Conservation (phyloP, 305 asterid genomes). For the Withania somnifera region DNA sequence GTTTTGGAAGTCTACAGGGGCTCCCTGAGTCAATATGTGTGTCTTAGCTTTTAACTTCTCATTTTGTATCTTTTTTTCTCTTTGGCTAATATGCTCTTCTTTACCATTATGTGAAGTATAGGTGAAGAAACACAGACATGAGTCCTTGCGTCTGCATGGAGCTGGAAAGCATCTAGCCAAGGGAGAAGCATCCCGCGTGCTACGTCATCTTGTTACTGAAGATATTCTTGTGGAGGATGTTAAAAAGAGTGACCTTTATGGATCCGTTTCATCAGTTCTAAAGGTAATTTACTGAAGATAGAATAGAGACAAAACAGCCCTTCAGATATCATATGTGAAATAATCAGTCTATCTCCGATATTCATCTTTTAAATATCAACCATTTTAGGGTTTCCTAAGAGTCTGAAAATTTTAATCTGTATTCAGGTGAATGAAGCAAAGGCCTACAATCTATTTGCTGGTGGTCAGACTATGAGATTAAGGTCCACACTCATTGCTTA, state of each 20-base stretch:
- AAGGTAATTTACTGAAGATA: slow-evolving; percentile 39
- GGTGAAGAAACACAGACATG: slow-evolving; percentile 94
- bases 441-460: slow-evolving; percentile 45
- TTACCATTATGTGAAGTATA: slow-evolving; percentile 20
- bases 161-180: slow-evolving; percentile 83
- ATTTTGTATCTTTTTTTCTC: slow-evolving; percentile 8
- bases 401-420: background rate
- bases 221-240: slow-evolving; percentile 82
- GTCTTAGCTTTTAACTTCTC: slow-evolving; percentile 22
- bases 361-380: background rate
- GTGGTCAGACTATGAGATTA: slow-evolving; percentile 51
- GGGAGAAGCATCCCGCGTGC: slow-evolving; percentile 86
- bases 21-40: slow-evolving; percentile 84
- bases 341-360: background rate
- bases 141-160: slow-evolving; percentile 72
- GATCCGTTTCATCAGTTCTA: slow-evolving; percentile 75
- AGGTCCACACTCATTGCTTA: slow-evolving; percentile 33
- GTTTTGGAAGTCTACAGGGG: slow-evolving; percentile 96
- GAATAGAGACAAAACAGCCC: background rate
- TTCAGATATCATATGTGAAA: background rate
- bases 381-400: background rate
- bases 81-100: slow-evolving; percentile 13
- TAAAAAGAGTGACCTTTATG: slow-evolving; percentile 74
- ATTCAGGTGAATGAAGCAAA: slow-evolving; percentile 71
- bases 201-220: slow-evolving; percentile 82